A percentile compares a stretch with the other conserved stretches of the same genome.
phyloP scores from a whole-genome alignment of 1,284 basidiomycete genomes.

The Mycosarcoma mackinlayi region DNA sequence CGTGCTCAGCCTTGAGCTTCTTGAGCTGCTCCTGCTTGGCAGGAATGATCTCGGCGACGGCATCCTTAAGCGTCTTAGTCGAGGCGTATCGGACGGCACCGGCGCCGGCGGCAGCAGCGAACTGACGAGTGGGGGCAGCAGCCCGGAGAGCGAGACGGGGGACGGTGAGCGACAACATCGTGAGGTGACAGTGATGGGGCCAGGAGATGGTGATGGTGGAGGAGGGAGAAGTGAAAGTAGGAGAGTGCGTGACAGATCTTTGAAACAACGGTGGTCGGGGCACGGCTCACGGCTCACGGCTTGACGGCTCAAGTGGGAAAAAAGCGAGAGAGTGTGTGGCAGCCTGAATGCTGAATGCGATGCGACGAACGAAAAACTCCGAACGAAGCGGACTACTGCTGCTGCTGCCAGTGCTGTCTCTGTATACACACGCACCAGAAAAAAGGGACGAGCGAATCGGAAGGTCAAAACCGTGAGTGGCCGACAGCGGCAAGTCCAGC shows the following conservation, averaged over 20 bases:
- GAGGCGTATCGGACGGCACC: constrained; percentile 61
- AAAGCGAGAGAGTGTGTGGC: not conserved
- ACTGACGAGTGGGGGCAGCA: constrained; percentile 62
- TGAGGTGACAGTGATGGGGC: constrained; percentile 10
- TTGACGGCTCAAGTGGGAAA: not conserved
- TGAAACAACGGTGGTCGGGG: not conserved
- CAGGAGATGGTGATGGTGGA: constrained; percentile 33
- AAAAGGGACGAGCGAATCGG: constrained; percentile 3
- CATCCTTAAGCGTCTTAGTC: constrained; percentile 65
- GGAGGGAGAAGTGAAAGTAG: not conserved
- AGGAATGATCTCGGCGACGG: constrained; percentile 66
- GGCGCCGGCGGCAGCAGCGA: constrained; percentile 56
- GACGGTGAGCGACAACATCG: constrained; percentile 64
- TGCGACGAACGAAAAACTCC: not conserved
- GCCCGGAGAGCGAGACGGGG: constrained; percentile 63
- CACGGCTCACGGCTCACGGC: not conserved
- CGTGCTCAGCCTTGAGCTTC: constrained; percentile 65
- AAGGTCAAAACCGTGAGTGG: not conserved
- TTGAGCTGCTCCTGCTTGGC: constrained; percentile 67
- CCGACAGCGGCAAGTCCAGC: not conserved
- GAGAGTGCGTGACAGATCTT: not conserved
- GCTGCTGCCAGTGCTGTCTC: too few species aligned
- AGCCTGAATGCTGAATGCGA: constrained; percentile 1
- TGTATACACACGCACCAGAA: not conserved
- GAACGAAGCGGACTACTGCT: not conserved